Conservation (phyloP, 192 early-diverging fungal species). For the Diversispora eburnea region DNA sequence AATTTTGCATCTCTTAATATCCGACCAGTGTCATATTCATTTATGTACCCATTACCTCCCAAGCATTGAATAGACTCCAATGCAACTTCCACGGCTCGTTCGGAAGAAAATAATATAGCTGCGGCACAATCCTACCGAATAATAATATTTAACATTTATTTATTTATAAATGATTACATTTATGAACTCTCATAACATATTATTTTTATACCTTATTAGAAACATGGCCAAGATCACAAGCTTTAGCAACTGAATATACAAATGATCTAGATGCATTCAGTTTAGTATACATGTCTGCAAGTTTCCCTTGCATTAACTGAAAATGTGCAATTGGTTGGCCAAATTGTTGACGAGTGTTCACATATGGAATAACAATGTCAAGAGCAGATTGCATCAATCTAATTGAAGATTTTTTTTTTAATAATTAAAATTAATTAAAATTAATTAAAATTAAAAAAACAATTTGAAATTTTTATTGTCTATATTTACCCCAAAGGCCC, state of each 20-base stretch:
- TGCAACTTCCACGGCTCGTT: constrained; percentile 89
- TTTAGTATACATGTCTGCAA: constrained; percentile 98
- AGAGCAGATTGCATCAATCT: constrained; percentile 84
- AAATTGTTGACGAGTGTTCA: constrained; percentile 87
- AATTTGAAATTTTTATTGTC: neutral
- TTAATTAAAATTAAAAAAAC: too few relatives aligned
- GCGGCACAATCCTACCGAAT: constrained; percentile 78
- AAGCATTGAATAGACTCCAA: constrained; percentile 92
- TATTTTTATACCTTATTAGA: constrained; percentile 58
- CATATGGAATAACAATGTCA: constrained; percentile 81
- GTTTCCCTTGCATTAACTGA: constrained; percentile 90
- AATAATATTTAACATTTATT: neutral
- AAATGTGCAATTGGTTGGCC: constrained; percentile 80
- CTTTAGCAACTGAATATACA: constrained; percentile 85
- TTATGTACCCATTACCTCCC: constrained; percentile 94
- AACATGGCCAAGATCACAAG: constrained; percentile 73
- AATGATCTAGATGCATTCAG: constrained; percentile 85
- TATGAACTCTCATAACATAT: neutral
- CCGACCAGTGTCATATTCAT: constrained; percentile 85
- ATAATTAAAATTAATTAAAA: neutral
- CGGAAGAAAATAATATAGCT: constrained; percentile 89
- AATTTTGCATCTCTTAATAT: constrained; percentile 90
- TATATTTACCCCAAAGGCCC: constrained; percentile 72
- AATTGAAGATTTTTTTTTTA: constrained; percentile 13
- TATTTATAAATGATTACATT: too few relatives aligned